Evolutionary conservation across 2,329 filamentous ascomycete genomes (phyloP).

Genomic region (Colletotrichum tabaci): DNA sequence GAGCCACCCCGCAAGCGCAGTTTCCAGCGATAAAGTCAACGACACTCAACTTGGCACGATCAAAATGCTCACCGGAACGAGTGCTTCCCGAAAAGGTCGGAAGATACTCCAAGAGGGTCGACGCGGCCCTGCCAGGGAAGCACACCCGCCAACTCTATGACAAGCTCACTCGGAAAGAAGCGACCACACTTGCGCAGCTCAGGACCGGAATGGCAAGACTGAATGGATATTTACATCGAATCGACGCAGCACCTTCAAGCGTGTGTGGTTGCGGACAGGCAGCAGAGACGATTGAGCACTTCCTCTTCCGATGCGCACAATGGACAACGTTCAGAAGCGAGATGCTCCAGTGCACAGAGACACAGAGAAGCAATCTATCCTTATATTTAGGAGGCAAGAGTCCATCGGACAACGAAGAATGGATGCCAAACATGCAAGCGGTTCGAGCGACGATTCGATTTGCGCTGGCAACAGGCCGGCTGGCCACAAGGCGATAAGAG

Average conservation of each 20-base stretch:
- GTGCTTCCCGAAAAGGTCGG: background rate
- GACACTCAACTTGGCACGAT: background rate
- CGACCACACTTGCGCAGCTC: background rate
- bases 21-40: background rate
- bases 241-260: conserved; percentile 24
- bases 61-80: background rate
- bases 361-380: no score
- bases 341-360: no score
- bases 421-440: background rate
- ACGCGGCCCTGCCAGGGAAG: background rate
- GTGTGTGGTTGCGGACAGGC: conserved; percentile 38
- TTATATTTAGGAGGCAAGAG: no score
- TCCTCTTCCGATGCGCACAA: conserved; percentile 39
- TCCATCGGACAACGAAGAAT: no score
- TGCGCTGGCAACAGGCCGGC: background rate
- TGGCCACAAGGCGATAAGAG: background rate
- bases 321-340: no score
- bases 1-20: background rate
- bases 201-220: conserved; percentile 37
- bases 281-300: conserved; percentile 46
- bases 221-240: conserved; percentile 41
- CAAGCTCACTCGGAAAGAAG: background rate
- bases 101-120: background rate
- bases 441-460: background rate
- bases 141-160: background rate